Evolutionary conservation across 2,329 filamentous ascomycete genomes (phyloP).

Genomic region (Talaromyces sp.): DNA sequence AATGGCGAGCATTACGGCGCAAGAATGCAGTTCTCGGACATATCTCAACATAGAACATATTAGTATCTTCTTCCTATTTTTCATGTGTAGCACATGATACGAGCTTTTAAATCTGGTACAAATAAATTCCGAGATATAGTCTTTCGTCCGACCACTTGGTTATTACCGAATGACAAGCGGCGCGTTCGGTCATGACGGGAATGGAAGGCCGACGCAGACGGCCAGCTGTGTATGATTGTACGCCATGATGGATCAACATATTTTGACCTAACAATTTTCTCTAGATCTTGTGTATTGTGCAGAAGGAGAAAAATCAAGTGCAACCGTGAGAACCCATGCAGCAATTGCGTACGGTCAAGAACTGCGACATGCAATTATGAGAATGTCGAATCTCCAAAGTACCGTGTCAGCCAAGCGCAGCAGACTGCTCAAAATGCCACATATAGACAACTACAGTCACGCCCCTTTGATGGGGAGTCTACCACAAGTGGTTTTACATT

Average conservation of each 20-base stretch:
- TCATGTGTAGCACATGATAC: background rate
- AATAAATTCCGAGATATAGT: background rate
- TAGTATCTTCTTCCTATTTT: background rate
- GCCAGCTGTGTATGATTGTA: conserved; percentile 41
- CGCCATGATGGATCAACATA: background rate
- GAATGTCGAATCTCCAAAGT: conserved; percentile 11
- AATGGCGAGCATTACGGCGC: conserved; percentile 26
- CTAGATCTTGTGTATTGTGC: conserved; percentile 56
- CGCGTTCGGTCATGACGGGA: conserved; percentile 21
- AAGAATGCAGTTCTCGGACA: conserved; percentile 23
- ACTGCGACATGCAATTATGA: conserved; percentile 53
- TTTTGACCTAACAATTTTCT: background rate
- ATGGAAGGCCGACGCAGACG: conserved; percentile 40
- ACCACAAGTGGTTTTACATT: conserved; percentile 14
- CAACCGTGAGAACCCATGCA: conserved; percentile 57
- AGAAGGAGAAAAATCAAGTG: conserved; percentile 61
- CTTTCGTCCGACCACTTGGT: background rate
- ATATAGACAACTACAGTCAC: background rate
- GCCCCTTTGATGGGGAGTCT: background rate
- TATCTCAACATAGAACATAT: background rate
- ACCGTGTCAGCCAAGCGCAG: background rate
- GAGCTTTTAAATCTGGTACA: background rate
- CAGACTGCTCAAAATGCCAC: background rate
- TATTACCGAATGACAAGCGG: background rate
- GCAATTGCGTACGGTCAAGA: conserved; percentile 56